Base-by-base conservation (phyloP, 768 basidiomycete species). In the Holtermannia corniformis region DNA sequence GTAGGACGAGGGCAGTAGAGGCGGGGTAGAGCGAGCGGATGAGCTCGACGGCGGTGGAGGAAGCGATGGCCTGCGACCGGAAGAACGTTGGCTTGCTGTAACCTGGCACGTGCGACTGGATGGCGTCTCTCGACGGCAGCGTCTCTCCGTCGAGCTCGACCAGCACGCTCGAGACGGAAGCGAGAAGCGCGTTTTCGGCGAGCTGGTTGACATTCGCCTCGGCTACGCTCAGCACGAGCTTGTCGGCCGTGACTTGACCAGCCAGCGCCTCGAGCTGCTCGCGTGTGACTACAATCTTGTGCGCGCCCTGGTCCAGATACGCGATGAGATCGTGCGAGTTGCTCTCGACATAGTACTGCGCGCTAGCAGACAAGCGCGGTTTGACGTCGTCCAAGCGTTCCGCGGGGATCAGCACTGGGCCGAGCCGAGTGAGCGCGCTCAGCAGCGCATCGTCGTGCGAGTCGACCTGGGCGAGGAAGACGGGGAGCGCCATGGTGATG, bases 251-350 rank as follows among this genome's bases (percentile, higher is more conserved):
- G 24, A 93, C 67, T 81, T 82, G 25, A 79, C 84, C 62, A 77
- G 77, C n/a, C 19, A 70, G 52, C 56, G 56, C 49, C 11, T 44
- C 37, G 4, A 64, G 49, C 56, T 66, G 65, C 1, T 80, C 72
- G 41, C 81, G 77, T 19, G 83, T 79, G 0, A 90, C 77, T 37
- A 95, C 82, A 64, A 90, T 77, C 72, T 87, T 91, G 61, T 83
- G 79, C 1, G 83, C 81, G 21, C 92, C 90, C 20, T 75, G 74
- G 71, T 96, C 87, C 25, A 99, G 80, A 81, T 75, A 61, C 82
- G 57, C 47, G 22, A 65, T 56, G 12, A 66, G 26, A 48, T 68
- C 67, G 3, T 64, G 62, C 26, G 44, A 24, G 7, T 25, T 20
- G 3, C 56, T 50, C n/a, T 52, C 58, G 44, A 67, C 63, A 47